phyloP scores from a whole-genome alignment of 139 green algal species.

The Chlamydomonas asymmetrica region DNA sequence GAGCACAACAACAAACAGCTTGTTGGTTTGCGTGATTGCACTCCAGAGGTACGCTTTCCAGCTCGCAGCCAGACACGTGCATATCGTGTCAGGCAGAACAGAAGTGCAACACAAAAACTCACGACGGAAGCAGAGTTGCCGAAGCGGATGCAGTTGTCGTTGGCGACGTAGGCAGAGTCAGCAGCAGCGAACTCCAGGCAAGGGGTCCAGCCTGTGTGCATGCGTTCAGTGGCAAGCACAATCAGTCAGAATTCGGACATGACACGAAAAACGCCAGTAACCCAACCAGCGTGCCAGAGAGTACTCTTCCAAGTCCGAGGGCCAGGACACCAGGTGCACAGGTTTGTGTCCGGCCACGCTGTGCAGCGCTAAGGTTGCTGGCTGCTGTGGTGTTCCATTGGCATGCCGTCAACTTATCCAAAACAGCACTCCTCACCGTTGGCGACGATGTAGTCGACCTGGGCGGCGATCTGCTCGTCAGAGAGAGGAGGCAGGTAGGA shows the following conservation, averaged over 20 bases:
- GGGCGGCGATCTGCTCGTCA: constrained; percentile 85
- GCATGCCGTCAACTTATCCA: not conserved
- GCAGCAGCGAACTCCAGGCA: constrained; percentile 94
- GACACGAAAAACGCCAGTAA: not conserved
- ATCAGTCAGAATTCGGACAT: no score
- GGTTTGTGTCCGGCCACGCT: no score
- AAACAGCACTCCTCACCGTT: constrained; percentile 66
- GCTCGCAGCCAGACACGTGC: no score
- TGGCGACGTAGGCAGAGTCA: constrained; percentile 72
- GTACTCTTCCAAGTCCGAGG: no score
- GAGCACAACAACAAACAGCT: no score
- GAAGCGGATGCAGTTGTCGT: constrained; percentile 68
- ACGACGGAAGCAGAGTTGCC: constrained; percentile 54
- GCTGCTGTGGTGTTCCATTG: no score
- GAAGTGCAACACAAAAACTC: constrained; percentile 35
- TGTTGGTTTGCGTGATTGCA: no score
- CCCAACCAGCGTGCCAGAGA: not conserved
- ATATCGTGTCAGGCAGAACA: no score
- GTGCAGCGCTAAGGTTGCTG: no score
- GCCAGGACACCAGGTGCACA: no score
- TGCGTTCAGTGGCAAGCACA: no score
- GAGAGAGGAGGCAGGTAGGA: constrained; percentile 96
- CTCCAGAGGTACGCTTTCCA: no score
- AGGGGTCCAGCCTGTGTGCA: constrained; percentile 73
- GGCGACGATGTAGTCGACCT: constrained; percentile 94